Base-by-base conservation (phyloP, 495 filamentous ascomycete species). In the Aspergillus baeticus region DNA sequence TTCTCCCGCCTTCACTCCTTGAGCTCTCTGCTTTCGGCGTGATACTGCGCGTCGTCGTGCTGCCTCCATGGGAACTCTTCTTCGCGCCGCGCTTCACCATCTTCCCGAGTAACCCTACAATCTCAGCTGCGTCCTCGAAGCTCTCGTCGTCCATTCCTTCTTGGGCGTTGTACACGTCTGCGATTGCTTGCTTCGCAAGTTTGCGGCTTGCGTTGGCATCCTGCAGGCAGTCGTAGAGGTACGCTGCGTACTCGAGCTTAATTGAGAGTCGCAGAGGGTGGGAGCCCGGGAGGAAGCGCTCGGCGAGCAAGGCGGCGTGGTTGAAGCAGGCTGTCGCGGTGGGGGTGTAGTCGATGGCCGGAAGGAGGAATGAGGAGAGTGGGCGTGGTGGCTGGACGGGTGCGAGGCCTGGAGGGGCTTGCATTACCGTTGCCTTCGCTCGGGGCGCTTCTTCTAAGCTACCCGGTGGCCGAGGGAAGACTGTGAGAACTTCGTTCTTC, bases 131-230 rank as follows among this genome's bases (percentile, higher is more conserved):
- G 64, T 92, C 88, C 66, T 84, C 82, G 62, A 91, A 92, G 77
- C 87, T 88, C 57, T 93, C 90, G 62, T 97, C 92, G 50, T 92
- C 89, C 84, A 98, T 93, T 23, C 87, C 90, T 70, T 96, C 92
- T 46, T 86, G 82, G 10, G 90, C 89, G 47, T 90, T 89, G 67
- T 96, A 96, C 2, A 96, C 93, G 62, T 96, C 91, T 21, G 87
- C 83, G 47, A 98, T 91, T 31, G 93, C 90, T 34, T 84, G 81
- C 64, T 89, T 87, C 3, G 94, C 95, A 1, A 96, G 61, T 22
- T 82, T 80, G 11, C 91, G 80, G 51, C 89, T 88, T 38, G 78
- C 83, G 18, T 88, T 84, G 48, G 80, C 72, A 58, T 98, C 92
- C 63, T 94, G 89, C 7, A 92, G 78, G 63, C 92, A 97, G 65